These are phyloP conservation scores for Didymellaceae sp. DNA, from an alignment of 2,329 filamentous ascomycete species.

Conservation along the genomic window DNA sequence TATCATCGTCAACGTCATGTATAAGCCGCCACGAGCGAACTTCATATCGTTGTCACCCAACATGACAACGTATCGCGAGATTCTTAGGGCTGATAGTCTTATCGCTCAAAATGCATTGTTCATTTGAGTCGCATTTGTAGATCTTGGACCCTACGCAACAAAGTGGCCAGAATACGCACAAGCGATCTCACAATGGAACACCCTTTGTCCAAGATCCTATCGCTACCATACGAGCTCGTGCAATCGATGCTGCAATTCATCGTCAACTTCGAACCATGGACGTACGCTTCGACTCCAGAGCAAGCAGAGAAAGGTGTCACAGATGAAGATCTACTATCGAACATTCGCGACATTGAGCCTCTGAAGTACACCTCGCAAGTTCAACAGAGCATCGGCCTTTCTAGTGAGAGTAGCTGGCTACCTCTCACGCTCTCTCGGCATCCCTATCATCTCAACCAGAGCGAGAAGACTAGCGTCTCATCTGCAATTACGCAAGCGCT, in stretches of 20 bases:
- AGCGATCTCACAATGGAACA: neutral
- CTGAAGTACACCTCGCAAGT: neutral
- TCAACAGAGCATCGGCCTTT: neutral
- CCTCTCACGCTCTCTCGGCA: neutral
- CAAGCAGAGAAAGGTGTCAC: neutral
- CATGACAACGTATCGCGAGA: neutral
- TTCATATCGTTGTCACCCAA: neutral
- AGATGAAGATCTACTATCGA: neutral
- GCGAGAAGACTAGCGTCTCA: neutral
- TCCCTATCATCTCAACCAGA: neutral
- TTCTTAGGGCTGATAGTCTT: neutral
- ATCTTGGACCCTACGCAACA: too few species aligned
- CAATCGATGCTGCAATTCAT: neutral
- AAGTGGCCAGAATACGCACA: too few species aligned
- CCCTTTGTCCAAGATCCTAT: neutral
- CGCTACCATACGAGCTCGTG: constrained; percentile 1
- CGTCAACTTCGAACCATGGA: constrained; percentile 1
- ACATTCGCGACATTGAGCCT: neutral
- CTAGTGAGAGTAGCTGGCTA: neutral
- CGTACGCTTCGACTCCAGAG: neutral
- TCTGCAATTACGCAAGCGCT: constrained; percentile 3
- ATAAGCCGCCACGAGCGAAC: neutral
- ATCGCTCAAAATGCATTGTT: neutral
- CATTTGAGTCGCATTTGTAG: too few species aligned
- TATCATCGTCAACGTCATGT: constrained; percentile 17